Conservation (phyloP, 2,329 filamentous ascomycete genomes). For the Penicillium paneum region DNA sequence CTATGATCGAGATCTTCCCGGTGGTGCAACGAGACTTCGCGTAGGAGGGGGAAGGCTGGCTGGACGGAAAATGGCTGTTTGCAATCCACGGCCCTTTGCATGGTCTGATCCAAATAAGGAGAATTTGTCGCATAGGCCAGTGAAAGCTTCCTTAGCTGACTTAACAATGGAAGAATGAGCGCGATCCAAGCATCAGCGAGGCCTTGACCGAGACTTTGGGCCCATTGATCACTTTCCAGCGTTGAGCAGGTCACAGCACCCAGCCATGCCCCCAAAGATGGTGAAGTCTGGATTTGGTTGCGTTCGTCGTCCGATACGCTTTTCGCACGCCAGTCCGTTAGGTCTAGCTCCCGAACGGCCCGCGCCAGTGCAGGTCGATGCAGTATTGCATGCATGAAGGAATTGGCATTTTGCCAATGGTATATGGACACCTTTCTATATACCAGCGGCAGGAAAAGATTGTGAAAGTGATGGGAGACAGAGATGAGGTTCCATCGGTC, state of each 20-base stretch:
- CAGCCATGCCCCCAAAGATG: constrained; percentile 7
- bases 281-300: neutral
- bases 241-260: constrained; percentile 15
- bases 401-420: constrained; percentile 16
- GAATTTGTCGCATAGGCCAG: constrained; percentile 22
- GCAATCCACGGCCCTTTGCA: constrained; percentile 20
- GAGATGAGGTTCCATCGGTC: constrained; percentile 29
- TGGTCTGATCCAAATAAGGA: constrained; percentile 20
- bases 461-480: constrained; percentile 26
- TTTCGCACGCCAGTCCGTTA: constrained; percentile 21
- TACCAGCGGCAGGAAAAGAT: constrained; percentile 26
- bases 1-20: constrained; percentile 16
- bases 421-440: constrained; percentile 22
- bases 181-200: constrained; percentile 29
- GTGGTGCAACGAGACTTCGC: constrained; percentile 22
- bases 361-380: constrained; percentile 23
- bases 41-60: constrained; percentile 18
- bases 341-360: constrained; percentile 23
- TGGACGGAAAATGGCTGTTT: constrained; percentile 18
- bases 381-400: constrained; percentile 23
- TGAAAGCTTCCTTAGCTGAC: constrained; percentile 21
- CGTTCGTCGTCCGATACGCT: constrained; percentile 6
- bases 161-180: constrained; percentile 24
- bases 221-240: constrained; percentile 24
- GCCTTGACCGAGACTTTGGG: constrained; percentile 19